Evolutionary conservation across 768 basidiomycete species (phyloP).

Genomic region (Suillus spraguei): DNA sequence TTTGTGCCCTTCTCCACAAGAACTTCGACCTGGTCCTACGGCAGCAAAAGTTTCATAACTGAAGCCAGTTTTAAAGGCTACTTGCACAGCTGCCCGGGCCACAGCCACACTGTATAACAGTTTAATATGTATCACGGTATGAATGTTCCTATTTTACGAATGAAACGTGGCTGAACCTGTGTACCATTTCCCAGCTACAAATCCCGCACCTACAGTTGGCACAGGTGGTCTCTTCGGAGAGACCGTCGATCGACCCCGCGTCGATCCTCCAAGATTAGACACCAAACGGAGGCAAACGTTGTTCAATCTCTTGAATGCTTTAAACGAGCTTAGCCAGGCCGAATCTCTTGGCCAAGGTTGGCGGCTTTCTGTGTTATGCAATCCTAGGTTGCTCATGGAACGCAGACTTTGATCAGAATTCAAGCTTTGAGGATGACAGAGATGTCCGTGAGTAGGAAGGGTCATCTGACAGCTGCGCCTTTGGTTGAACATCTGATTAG

Average conservation of each 20-base stretch:
- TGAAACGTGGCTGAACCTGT: slow-evolving; percentile 1
- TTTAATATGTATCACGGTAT: slow-evolving; percentile 13
- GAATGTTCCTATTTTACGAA: background rate
- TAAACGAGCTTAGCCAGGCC: slow-evolving; percentile 42
- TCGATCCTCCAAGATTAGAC: slow-evolving; percentile 14
- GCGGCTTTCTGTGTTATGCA: background rate
- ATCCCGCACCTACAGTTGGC: background rate
- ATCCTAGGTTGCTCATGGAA: background rate
- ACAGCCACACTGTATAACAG: background rate
- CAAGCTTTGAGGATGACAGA: slow-evolving; percentile 62
- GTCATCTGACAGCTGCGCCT: background rate
- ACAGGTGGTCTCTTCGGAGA: slow-evolving; percentile 3
- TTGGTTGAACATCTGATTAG: slow-evolving; percentile 31
- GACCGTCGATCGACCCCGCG: background rate
- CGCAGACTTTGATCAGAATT: slow-evolving; percentile 42
- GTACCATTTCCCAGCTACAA: slow-evolving; percentile 6
- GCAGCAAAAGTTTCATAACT: background rate
- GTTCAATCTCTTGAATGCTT: slow-evolving; percentile 39
- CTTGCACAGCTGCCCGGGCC: background rate
- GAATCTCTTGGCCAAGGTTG: slow-evolving; percentile 27
- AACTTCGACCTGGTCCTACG: background rate
- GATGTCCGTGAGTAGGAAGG: slow-evolving; percentile 59
- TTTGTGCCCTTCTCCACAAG: background rate
- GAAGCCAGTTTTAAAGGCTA: background rate
- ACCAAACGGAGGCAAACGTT: slow-evolving; percentile 39